Conservation (phyloP, 768 basidiomycete species). For the Cyclocybe aegerita region DNA sequence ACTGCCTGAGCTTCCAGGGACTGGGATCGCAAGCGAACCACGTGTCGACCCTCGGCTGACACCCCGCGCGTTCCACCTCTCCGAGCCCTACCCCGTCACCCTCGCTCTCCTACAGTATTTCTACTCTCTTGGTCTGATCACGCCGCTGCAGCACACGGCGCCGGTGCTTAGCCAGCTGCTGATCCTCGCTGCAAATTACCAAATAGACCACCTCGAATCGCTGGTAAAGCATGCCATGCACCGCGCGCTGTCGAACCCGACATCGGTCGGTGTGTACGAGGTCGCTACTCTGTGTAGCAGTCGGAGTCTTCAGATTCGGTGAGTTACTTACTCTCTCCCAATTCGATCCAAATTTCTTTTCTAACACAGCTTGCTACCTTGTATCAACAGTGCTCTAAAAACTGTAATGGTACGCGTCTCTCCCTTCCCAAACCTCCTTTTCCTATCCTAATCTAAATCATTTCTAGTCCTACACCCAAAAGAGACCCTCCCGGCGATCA, state of each 20-base stretch:
- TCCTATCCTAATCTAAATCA: slow-evolving; percentile 9
- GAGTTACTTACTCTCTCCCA: slow-evolving; percentile 16
- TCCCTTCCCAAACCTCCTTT: slow-evolving; percentile 1
- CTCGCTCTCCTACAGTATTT: slow-evolving; percentile 92
- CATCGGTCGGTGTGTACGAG: slow-evolving; percentile 91
- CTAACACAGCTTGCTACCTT: not conserved
- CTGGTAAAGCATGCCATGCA: slow-evolving; percentile 97
- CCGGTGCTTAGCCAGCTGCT: slow-evolving; percentile 87
- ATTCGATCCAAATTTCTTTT: not conserved
- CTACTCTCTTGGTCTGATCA: slow-evolving; percentile 83
- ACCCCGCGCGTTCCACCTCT: slow-evolving; percentile 75
- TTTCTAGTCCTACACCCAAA: slow-evolving; percentile 74
- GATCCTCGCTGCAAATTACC: slow-evolving; percentile 81
- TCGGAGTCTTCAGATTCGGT: slow-evolving; percentile 88
- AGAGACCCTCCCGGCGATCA: slow-evolving; percentile 59
- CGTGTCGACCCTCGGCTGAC: slow-evolving; percentile 79
- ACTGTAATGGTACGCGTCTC: slow-evolving; percentile 70
- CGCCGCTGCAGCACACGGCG: slow-evolving; percentile 88
- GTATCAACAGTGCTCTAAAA: slow-evolving; percentile 60
- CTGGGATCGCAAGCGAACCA: slow-evolving; percentile 43
- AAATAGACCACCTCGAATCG: slow-evolving; percentile 68
- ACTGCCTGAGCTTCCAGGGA: slow-evolving; percentile 60
- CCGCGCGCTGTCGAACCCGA: slow-evolving; percentile 76
- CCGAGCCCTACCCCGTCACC: slow-evolving; percentile 88
- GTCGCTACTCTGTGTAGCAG: slow-evolving; percentile 91